These are phyloP conservation scores for Chaetoscypha palmicola DNA, from an alignment of 2,329 filamentous ascomycete species.

Conservation along the genomic window DNA sequence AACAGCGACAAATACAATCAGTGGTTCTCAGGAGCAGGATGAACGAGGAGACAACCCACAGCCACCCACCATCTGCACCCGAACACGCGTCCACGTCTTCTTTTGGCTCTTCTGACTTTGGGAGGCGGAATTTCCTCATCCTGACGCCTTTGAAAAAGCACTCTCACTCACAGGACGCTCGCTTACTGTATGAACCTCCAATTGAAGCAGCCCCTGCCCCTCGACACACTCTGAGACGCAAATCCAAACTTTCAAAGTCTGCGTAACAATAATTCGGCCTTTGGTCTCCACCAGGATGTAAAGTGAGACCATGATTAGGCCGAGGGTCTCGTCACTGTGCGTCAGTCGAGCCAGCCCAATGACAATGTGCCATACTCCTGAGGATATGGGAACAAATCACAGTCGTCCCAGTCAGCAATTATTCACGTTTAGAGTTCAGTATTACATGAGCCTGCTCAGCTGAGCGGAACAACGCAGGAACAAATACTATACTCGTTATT, in stretches of 20 bases:
- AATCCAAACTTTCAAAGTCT: neutral
- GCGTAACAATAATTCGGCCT: neutral
- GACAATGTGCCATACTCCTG: neutral
- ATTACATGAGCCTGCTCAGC: constrained; percentile 3
- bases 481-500: too few relatives aligned
- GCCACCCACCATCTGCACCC: too few relatives aligned
- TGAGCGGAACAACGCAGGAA: too few relatives aligned
- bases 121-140: neutral
- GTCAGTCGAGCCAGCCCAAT: neutral
- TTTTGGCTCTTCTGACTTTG: neutral
- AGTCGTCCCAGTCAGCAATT: constrained; percentile 1
- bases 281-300: constrained; percentile 14
- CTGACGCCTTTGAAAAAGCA: neutral
- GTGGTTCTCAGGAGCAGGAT: too few relatives aligned
- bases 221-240: too few relatives aligned
- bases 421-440: neutral
- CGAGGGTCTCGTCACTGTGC: constrained; percentile 11
- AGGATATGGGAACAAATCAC: constrained; percentile 2
- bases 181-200: too few relatives aligned
- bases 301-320: constrained; percentile 15
- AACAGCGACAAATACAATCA: too few relatives aligned
- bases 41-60: too few relatives aligned
- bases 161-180: too few relatives aligned
- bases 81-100: constrained; percentile 1
- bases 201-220: too few relatives aligned